A percentile compares a stretch with the other conserved stretches of the same genome.
Evolutionary conservation across 2,329 filamentous ascomycete species (phyloP).

Genomic region (Cercospora beticola): DNA sequence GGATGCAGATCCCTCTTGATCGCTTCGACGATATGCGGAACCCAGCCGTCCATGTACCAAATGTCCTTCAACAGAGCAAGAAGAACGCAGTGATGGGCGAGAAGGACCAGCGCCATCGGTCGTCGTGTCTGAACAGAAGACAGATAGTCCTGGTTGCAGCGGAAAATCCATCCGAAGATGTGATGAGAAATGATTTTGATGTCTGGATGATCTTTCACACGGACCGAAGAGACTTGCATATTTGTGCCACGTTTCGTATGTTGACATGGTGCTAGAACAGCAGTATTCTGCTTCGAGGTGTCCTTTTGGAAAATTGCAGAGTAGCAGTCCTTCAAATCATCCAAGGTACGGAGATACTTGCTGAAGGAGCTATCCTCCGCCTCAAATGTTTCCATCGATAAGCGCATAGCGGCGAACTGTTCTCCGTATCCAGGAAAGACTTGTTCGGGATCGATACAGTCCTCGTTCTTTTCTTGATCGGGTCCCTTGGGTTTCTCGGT

Average conservation of each 20-base stretch:
- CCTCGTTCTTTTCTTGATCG: background rate
- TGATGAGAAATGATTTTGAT: conserved; percentile 10
- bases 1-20: conserved; percentile 19
- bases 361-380: conserved; percentile 20
- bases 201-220: background rate
- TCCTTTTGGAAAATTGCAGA: conserved; percentile 3
- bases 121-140: conserved; percentile 15
- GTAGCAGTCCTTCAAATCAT: conserved; percentile 15
- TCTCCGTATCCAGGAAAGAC: conserved; percentile 13
- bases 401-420: conserved; percentile 12
- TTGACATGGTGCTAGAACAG: background rate
- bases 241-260: background rate
- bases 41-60: conserved; percentile 26
- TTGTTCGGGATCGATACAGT: conserved; percentile 8
- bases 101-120: conserved; percentile 23
- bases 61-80: conserved; percentile 14
- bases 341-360: conserved; percentile 21
- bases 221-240: background rate
- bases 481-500: background rate
- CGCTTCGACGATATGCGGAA: conserved; percentile 18
- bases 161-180: conserved; percentile 23
- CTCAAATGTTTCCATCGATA: conserved; percentile 16
- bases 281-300: background rate
- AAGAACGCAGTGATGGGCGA: conserved; percentile 21
- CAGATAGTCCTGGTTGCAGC: conserved; percentile 18